These are phyloP conservation scores for Hymenoscyphus salicellus DNA, from an alignment of 2,329 filamentous ascomycete species.

Conservation along the genomic window DNA sequence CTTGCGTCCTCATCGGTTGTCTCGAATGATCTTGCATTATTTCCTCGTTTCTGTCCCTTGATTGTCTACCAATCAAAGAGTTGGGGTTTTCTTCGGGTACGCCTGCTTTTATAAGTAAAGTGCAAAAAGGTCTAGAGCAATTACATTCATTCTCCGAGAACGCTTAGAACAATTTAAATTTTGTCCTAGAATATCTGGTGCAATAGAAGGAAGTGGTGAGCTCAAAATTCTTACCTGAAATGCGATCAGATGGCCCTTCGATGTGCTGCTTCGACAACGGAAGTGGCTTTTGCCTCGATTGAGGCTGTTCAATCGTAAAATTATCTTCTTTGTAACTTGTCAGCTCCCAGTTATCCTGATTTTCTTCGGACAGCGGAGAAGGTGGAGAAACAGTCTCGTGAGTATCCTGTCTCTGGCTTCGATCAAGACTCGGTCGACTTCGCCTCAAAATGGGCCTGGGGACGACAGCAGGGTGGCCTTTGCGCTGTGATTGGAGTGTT, in stretches of 20 bases:
- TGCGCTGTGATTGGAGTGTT: neutral
- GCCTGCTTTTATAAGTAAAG: too few species aligned
- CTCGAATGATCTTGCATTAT: neutral
- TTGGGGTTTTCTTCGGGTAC: too few species aligned
- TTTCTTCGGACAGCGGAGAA: neutral
- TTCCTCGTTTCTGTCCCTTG: neutral
- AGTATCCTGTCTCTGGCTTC: neutral
- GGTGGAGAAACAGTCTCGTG: neutral
- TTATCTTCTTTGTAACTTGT: neutral
- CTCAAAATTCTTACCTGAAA: neutral
- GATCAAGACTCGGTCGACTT: neutral
- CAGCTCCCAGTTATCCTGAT: neutral
- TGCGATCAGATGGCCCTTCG: neutral
- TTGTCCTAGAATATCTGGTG: too few species aligned
- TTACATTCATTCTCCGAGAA: too few species aligned
- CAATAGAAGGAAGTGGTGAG: too few species aligned
- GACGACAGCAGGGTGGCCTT: neutral
- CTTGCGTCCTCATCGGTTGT: neutral
- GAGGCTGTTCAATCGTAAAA: neutral
- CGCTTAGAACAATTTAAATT: too few species aligned
- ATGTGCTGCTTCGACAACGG: neutral
- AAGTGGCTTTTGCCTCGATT: neutral
- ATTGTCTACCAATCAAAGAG: neutral
- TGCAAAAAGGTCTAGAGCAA: too few species aligned
- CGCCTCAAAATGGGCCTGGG: neutral